Conservation (phyloP, 73 alveolate genomes). For the Paramecium primaurelia region DNA sequence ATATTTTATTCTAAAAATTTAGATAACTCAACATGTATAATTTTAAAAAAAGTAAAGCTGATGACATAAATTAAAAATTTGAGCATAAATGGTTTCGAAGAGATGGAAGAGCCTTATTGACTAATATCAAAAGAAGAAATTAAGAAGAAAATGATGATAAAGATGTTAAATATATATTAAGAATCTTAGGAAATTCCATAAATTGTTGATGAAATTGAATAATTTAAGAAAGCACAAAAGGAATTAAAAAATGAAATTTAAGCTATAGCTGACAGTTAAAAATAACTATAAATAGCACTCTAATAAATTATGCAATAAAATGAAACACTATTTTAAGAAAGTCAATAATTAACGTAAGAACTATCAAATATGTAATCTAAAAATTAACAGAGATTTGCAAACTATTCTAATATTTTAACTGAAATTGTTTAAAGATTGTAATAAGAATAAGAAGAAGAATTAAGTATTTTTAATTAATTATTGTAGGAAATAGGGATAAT, state of each 20-base stretch:
- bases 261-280: conserved; percentile 51
- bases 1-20: neutral
- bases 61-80: neutral
- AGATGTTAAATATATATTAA: neutral
- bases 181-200: conserved; percentile 35
- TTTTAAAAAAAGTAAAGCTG: conserved; percentile 25
- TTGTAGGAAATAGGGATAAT: neutral
- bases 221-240: conserved; percentile 26
- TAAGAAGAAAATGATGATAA: conserved; percentile 39
- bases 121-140: conserved; percentile 21
- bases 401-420: conserved; percentile 32
- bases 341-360: conserved; percentile 13
- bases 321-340: conserved; percentile 37
- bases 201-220: conserved; percentile 34
- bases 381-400: conserved; percentile 38
- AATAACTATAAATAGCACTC: conserved; percentile 5
- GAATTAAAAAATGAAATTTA: conserved; percentile 25
- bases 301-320: conserved; percentile 37
- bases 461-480: neutral
- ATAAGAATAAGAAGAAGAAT: conserved; percentile 42
- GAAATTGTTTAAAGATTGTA: conserved; percentile 34
- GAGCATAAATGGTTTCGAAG: conserved; percentile 55
- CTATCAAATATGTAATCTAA: conserved; percentile 42
- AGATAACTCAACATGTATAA: conserved; percentile 41
- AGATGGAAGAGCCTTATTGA: conserved; percentile 6